Percentiles rank a stretch among this genome's conserved stretches.
These are phyloP conservation scores for Colletotrichum ledebouriae DNA, from an alignment of 2,329 filamentous ascomycete genomes.

Conservation along the genomic window DNA sequence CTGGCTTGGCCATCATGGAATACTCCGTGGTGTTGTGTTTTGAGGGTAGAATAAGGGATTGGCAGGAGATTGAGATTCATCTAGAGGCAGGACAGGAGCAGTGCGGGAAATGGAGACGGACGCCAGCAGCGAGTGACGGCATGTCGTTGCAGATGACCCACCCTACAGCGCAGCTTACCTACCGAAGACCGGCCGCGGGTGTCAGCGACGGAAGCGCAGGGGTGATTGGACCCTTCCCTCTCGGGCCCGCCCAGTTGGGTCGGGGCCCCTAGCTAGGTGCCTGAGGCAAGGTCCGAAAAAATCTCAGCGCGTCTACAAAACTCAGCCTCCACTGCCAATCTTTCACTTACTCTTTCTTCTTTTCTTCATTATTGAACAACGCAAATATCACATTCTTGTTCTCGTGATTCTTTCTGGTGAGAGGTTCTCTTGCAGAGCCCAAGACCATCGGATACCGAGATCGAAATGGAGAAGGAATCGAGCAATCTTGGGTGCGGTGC, in stretches of 20 bases:
- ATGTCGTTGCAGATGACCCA: conserved; percentile 40
- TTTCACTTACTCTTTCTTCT: conserved; percentile 46
- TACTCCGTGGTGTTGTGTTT: neutral
- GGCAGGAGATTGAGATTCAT: conserved; percentile 12
- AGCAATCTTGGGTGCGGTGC: conserved; percentile 73
- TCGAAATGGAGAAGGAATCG: conserved; percentile 68
- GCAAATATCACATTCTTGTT: conserved; percentile 61
- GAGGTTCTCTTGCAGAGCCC: conserved; percentile 62
- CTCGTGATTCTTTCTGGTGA: conserved; percentile 53
- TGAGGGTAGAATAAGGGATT: conserved; percentile 8
- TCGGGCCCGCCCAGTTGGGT: conserved; percentile 9
- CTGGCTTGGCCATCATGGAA: conserved; percentile 48
- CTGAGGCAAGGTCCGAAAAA: conserved; percentile 25
- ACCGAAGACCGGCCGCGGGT: conserved; percentile 37
- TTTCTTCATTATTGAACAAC: conserved; percentile 60
- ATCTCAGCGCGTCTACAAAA: conserved; percentile 37
- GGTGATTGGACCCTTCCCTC: conserved; percentile 18
- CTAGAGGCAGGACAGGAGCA: neutral
- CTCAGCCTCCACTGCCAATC: neutral
- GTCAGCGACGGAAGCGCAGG: conserved; percentile 17
- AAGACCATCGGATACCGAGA: conserved; percentile 63
- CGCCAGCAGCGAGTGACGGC: conserved; percentile 30
- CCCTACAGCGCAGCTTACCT: conserved; percentile 27
- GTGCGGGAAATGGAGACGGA: conserved; percentile 24
- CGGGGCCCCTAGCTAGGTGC: neutral